These are phyloP conservation scores for Zea luxurians DNA, from an alignment of 176 grass and related monocot genomes.

Conservation along the genomic window DNA sequence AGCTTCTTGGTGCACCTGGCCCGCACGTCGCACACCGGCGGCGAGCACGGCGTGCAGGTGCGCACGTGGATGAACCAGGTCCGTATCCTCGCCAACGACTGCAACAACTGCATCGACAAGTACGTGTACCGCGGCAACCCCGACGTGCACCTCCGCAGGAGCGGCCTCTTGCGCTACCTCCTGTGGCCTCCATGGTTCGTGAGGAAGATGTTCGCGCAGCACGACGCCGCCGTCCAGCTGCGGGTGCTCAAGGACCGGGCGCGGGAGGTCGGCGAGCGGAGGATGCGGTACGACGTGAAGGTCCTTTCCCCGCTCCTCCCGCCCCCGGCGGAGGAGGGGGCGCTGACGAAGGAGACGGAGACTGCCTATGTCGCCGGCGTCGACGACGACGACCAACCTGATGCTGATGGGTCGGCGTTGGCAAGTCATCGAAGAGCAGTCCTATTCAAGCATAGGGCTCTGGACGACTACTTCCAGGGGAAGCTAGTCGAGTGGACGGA, in stretches of 20 bases:
- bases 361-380: not conserved
- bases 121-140: slow-evolving; percentile 4
- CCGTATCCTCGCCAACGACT: not conserved
- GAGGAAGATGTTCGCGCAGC: not conserved
- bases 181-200: not conserved
- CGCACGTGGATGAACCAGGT: slow-evolving; percentile 20
- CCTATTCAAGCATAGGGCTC: not conserved
- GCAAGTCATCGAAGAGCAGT: not conserved
- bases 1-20: slow-evolving; percentile 30
- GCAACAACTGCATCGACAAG: slow-evolving; percentile 28
- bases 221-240: not conserved
- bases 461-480: not conserved
- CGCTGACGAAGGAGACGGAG: too few species aligned
- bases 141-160: not conserved
- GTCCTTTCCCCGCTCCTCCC: not conserved
- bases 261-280: not conserved
- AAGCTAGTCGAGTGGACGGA: not conserved
- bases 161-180: not conserved
- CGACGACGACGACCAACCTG: too few species aligned
- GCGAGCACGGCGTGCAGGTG: slow-evolving; percentile 12
- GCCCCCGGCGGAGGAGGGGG: too few species aligned
- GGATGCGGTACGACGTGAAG: too few species aligned
- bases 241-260: slow-evolving; percentile 24
- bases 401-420: too few species aligned
- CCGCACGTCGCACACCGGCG: not conserved